These are phyloP conservation scores for Lactarius psammicola DNA, from an alignment of 768 basidiomycete species.

Conservation along the genomic window DNA sequence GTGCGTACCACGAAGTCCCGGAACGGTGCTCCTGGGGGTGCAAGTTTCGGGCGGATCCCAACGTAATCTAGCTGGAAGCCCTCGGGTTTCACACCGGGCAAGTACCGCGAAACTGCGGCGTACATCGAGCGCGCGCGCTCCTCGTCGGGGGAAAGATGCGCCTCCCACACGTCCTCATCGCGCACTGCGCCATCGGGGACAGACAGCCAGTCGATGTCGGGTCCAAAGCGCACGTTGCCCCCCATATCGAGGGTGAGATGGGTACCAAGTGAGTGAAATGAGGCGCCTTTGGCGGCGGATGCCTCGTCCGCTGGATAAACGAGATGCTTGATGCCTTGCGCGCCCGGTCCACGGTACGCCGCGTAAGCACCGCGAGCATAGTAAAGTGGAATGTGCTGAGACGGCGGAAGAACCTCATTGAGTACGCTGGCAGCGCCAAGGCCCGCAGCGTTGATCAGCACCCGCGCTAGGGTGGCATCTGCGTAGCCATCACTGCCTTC, in stretches of 20 bases:
- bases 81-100: slow-evolving; percentile 58
- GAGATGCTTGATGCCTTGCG: slow-evolving; percentile 63
- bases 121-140: slow-evolving; percentile 64
- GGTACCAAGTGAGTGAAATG: slow-evolving; percentile 85
- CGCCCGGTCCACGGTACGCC: slow-evolving; percentile 79
- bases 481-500: slow-evolving; percentile 36
- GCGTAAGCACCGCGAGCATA: slow-evolving; percentile 87
- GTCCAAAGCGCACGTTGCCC: slow-evolving; percentile 86
- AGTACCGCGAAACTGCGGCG: slow-evolving; percentile 65
- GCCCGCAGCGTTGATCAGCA: slow-evolving; percentile 81
- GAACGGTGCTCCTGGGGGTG: slow-evolving; percentile 68
- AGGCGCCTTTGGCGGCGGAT: slow-evolving; percentile 46
- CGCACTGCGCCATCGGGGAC: slow-evolving; percentile 46
- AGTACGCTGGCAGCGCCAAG: slow-evolving; percentile 68
- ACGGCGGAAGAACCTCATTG: slow-evolving; percentile 62
- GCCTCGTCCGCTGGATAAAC: slow-evolving; percentile 89
- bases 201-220: slow-evolving; percentile 85
- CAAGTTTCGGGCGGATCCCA: slow-evolving; percentile 86
- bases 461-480: slow-evolving; percentile 70
- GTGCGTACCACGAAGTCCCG: slow-evolving; percentile 78
- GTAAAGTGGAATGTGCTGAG: slow-evolving; percentile 65
- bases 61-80: slow-evolving; percentile 79
- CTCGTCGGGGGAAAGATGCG: slow-evolving; percentile 61
- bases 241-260: slow-evolving; percentile 87
- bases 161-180: slow-evolving; percentile 74